These are phyloP conservation scores for Litsea cubeba DNA, from an alignment of 164 flowering plant species.

Conservation along the genomic window DNA sequence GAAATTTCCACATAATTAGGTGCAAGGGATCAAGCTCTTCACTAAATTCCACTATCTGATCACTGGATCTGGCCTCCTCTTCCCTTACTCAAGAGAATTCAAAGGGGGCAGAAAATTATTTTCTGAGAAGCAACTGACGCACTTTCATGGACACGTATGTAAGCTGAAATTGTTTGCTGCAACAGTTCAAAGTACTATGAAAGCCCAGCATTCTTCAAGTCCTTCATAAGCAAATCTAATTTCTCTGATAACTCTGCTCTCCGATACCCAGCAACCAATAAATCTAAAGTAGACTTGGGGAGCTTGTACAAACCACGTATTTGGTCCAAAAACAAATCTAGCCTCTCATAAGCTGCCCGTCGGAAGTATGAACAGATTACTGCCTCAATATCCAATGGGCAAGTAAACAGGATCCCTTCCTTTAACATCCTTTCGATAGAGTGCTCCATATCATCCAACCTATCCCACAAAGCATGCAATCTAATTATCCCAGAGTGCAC, in stretches of 20 bases:
- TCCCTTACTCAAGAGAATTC: too few species aligned
- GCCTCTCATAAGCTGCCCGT: slow-evolving; percentile 43
- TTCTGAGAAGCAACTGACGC: too few species aligned
- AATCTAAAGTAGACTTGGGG: slow-evolving; percentile 34
- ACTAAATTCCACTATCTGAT: too few species aligned
- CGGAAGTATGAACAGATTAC: slow-evolving; percentile 45
- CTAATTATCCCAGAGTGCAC: slow-evolving; percentile 36
- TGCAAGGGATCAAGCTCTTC: too few species aligned
- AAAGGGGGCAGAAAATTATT: too few species aligned
- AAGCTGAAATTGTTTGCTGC: neutral
- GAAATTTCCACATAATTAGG: too few species aligned
- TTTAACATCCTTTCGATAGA: slow-evolving; percentile 50
- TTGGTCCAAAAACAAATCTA: slow-evolving; percentile 41
- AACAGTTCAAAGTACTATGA: slow-evolving; percentile 1
- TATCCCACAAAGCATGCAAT: slow-evolving; percentile 34
- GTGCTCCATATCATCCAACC: slow-evolving; percentile 48
- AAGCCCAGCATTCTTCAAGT: slow-evolving; percentile 26
- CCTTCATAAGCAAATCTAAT: slow-evolving; percentile 29
- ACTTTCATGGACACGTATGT: too few species aligned
- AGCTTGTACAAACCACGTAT: slow-evolving; percentile 30
- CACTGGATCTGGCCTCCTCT: too few species aligned
- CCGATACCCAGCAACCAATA: slow-evolving; percentile 44
- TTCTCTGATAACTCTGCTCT: slow-evolving; percentile 39
- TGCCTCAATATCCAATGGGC: slow-evolving; percentile 34
- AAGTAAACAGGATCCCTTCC: slow-evolving; percentile 32